Conservation (phyloP, 2,329 filamentous ascomycete genomes). For the Trichoderma atroviride region DNA sequence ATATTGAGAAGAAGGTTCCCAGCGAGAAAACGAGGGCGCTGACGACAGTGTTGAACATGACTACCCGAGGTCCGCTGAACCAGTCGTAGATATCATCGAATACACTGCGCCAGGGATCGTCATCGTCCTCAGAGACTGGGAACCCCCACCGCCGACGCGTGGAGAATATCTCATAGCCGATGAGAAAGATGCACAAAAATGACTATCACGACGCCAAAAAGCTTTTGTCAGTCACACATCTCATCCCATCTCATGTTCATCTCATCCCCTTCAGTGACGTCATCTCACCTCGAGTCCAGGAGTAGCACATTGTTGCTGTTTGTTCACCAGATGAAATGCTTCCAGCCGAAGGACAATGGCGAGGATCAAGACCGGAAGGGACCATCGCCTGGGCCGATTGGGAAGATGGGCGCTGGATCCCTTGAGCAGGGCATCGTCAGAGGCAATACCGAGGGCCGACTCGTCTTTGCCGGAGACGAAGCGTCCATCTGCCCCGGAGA, state of each 20-base stretch:
- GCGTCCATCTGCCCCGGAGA: constrained; percentile 51
- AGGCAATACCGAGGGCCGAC: constrained; percentile 25
- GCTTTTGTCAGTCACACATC: not conserved
- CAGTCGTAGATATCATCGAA: constrained; percentile 53
- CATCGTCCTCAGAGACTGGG: constrained; percentile 39
- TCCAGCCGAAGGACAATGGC: constrained; percentile 53
- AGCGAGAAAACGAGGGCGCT: constrained; percentile 45
- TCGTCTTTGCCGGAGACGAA: constrained; percentile 42
- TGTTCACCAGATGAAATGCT: constrained; percentile 49
- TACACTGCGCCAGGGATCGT: constrained; percentile 53
- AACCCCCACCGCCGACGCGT: constrained; percentile 38
- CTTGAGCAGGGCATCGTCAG: constrained; percentile 38
- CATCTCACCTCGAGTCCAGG: constrained; percentile 51
- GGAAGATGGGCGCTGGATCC: constrained; percentile 43
- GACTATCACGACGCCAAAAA: constrained; percentile 40
- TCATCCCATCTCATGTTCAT: not conserved
- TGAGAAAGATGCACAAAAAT: constrained; percentile 50
- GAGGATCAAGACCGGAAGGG: constrained; percentile 47
- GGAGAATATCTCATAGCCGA: constrained; percentile 49
- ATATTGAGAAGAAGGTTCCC: constrained; percentile 47
- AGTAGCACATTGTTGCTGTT: constrained; percentile 54
- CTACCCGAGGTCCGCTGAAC: constrained; percentile 47
- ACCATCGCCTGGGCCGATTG: constrained; percentile 51
- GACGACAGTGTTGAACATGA: constrained; percentile 41
- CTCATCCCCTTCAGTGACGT: constrained; percentile 17